Conservation (phyloP, 108 stramenopile species). For the Seminavis robusta region DNA sequence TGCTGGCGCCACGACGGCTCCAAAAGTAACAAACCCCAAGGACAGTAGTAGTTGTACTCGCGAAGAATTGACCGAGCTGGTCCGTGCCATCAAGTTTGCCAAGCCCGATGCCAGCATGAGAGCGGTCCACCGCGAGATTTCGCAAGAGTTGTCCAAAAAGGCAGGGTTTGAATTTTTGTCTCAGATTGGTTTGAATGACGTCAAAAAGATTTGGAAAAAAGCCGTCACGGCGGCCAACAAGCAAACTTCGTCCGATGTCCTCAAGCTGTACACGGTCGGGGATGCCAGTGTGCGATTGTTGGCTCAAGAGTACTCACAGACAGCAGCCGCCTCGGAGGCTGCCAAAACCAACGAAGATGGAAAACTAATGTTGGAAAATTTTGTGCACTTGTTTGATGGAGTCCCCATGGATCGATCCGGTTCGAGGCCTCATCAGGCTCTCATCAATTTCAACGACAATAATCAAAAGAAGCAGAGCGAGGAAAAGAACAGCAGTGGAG, state of each 20-base stretch:
- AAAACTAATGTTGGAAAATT: constrained; percentile 5
- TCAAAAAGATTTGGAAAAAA: constrained; percentile 78
- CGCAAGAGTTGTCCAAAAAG: constrained; percentile 17
- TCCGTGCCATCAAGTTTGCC: constrained; percentile 64
- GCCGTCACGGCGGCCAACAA: constrained; percentile 30
- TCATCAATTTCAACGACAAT: constrained; percentile 70
- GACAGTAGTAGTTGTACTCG: constrained; percentile 5
- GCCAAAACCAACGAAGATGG: constrained; percentile 14
- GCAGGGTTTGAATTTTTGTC: constrained; percentile 32
- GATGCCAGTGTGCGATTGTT: constrained; percentile 35
- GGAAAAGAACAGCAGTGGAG: constrained; percentile 6
- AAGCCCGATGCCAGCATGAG: constrained; percentile 49
- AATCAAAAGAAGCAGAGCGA: too few relatives aligned
- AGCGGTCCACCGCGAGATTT: constrained; percentile 59
- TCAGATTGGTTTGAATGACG: constrained; percentile 45
- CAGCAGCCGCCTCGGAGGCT: constrained; percentile 13
- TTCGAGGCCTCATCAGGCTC: constrained; percentile 52
- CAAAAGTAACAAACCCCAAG: too few relatives aligned
- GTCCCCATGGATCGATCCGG: constrained; percentile 54
- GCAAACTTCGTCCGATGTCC: constrained; percentile 3
- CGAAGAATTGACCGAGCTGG: constrained; percentile 55
- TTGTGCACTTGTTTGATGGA: constrained; percentile 61
- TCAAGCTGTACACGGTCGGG: constrained; percentile 68
- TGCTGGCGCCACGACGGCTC: too few relatives aligned
- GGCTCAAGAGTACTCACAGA: constrained; percentile 49